Evolutionary conservation across 805 yeast species (phyloP).

Genomic region (Ogataea allantospora): DNA sequence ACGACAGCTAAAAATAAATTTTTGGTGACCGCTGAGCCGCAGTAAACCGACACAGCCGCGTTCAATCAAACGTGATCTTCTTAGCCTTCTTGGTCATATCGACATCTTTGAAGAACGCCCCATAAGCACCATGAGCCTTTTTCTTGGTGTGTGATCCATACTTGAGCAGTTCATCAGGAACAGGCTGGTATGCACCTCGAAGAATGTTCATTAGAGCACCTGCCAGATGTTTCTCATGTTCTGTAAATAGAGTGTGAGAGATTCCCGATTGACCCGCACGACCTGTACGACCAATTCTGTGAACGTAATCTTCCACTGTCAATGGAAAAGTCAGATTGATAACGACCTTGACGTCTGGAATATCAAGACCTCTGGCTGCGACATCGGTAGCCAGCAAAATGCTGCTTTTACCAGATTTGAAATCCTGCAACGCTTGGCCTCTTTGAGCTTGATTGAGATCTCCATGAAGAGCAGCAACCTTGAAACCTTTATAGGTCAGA

Average conservation of each 20-base stretch:
- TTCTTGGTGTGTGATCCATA: slow-evolving; percentile 98
- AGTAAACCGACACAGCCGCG: slow-evolving; percentile 4
- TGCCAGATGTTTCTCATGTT: slow-evolving; percentile 91
- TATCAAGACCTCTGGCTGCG: slow-evolving; percentile 96
- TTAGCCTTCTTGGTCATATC: slow-evolving; percentile 82
- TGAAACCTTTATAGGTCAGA: slow-evolving; percentile 67
- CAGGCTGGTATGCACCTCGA: slow-evolving; percentile 91
- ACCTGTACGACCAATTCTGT: slow-evolving; percentile 97
- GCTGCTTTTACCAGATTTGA: slow-evolving; percentile 75
- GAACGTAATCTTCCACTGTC: slow-evolving; percentile 95
- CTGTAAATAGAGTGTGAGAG: slow-evolving; percentile 95
- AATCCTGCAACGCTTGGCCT: slow-evolving; percentile 78
- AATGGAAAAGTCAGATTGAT: slow-evolving; percentile 94
- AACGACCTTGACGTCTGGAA: slow-evolving; percentile 94
- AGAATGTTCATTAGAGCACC: slow-evolving; percentile 92
- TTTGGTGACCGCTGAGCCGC: neutral
- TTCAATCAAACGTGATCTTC: slow-evolving; percentile 76
- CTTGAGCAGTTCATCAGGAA: slow-evolving; percentile 90
- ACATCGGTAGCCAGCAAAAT: slow-evolving; percentile 95
- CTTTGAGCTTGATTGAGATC: slow-evolving; percentile 91
- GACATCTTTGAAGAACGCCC: slow-evolving; percentile 93
- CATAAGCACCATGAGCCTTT: slow-evolving; percentile 97
- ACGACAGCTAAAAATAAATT: slow-evolving; percentile 6
- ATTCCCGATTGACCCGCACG: slow-evolving; percentile 95
- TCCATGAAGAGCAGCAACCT: slow-evolving; percentile 94